Evolutionary conservation across 2,329 filamentous ascomycete genomes (phyloP).

Genomic region (Pseudodiploospora longispora): DNA sequence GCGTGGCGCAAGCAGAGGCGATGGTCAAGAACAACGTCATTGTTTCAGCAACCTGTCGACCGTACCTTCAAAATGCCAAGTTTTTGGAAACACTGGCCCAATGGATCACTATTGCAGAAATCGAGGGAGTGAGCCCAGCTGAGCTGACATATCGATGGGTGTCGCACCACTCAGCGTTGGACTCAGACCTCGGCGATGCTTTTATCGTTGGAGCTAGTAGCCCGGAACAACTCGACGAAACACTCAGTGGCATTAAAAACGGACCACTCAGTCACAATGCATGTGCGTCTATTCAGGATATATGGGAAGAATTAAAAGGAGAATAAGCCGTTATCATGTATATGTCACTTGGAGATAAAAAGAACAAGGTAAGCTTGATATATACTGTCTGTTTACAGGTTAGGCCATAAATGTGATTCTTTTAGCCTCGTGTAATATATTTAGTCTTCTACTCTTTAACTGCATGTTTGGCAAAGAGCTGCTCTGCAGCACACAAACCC

Average conservation of each 20-base stretch:
- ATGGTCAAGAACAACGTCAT: too few species aligned
- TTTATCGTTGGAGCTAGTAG: conserved; percentile 4
- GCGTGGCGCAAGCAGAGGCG: conserved; percentile 6
- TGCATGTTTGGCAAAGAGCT: too few species aligned
- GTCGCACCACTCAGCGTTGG: background rate
- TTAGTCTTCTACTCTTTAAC: too few species aligned
- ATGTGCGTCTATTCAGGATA: conserved; percentile 4
- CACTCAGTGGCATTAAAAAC: conserved; percentile 7
- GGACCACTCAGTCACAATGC: conserved; percentile 8
- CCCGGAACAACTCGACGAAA: conserved; percentile 7
- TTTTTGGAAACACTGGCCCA: conserved; percentile 4
- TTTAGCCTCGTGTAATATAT: too few species aligned
- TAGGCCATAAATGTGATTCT: too few species aligned
- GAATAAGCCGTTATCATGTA: background rate
- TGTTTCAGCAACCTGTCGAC: conserved; percentile 10
- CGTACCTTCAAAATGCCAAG: conserved; percentile 6
- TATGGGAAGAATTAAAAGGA: conserved; percentile 6
- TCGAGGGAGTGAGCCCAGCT: conserved; percentile 6
- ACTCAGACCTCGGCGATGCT: conserved; percentile 1
- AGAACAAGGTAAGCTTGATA: too few species aligned
- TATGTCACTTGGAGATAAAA: background rate
- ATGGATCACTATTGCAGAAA: conserved; percentile 9
- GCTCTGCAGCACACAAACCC: background rate
- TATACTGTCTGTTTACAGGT: too few species aligned
- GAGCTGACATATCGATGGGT: conserved; percentile 2